Evolutionary conservation across 2,329 filamentous ascomycete genomes (phyloP).

Genomic region (Ophiostoma novo-ulmi): DNA sequence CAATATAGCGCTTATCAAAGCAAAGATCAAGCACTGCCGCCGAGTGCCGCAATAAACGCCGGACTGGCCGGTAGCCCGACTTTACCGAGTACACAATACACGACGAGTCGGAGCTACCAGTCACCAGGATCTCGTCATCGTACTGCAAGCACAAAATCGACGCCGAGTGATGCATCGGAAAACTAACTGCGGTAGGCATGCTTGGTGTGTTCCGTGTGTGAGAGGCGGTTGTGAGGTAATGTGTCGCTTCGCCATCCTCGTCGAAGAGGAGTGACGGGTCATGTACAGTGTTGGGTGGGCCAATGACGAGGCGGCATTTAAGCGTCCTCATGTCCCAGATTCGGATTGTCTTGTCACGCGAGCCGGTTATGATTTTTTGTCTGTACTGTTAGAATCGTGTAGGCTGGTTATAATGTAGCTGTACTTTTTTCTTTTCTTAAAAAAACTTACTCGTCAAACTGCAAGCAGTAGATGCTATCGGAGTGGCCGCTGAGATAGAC

Average conservation of each 20-base stretch:
- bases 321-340: slow-evolving; percentile 93
- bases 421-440: background rate
- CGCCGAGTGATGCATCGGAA: slow-evolving; percentile 69
- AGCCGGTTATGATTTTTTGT: slow-evolving; percentile 88
- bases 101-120: slow-evolving; percentile 85
- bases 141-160: slow-evolving; percentile 95
- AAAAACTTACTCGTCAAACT: slow-evolving; percentile 81
- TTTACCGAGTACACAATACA: slow-evolving; percentile 89
- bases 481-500: slow-evolving; percentile 90
- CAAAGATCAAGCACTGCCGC: slow-evolving; percentile 91
- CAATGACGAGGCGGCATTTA: slow-evolving; percentile 79
- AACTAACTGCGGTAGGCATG: slow-evolving; percentile 52
- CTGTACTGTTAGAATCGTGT: slow-evolving; percentile 2
- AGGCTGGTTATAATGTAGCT: background rate
- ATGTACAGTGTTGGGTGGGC: slow-evolving; percentile 62
- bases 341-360: slow-evolving; percentile 88
- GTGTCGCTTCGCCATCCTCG: slow-evolving; percentile 46
- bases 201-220: slow-evolving; percentile 40
- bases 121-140: slow-evolving; percentile 87
- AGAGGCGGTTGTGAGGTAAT: slow-evolving; percentile 46
- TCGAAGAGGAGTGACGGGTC: slow-evolving; percentile 48
- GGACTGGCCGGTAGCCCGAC: slow-evolving; percentile 71
- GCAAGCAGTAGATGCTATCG: slow-evolving; percentile 95
- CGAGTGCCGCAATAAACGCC: slow-evolving; percentile 69
- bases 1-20: slow-evolving; percentile 86